phyloP scores from a whole-genome alignment of 352 stramenopile genomes.

The Globisporangium cederbergense region DNA sequence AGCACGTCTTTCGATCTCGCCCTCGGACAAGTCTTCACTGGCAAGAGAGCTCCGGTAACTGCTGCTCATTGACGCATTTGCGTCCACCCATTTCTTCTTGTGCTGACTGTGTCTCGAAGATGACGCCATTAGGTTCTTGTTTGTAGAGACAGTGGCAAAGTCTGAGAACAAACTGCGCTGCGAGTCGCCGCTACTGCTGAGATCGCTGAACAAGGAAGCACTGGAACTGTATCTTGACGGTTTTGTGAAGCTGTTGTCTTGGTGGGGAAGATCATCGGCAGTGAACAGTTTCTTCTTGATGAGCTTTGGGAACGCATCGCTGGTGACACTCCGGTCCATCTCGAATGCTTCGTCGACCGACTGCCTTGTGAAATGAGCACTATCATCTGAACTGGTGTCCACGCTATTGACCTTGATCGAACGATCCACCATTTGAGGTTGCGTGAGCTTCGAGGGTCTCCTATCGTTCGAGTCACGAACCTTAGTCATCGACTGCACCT shows the following conservation, averaged over 20 bases:
- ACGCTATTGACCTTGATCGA: not conserved
- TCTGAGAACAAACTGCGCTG: conserved; percentile 3
- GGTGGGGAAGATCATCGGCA: not conserved
- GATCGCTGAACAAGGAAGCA: not conserved
- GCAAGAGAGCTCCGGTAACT: conserved; percentile 26
- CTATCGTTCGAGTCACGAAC: not conserved
- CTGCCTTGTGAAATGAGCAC: not conserved
- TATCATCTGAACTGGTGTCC: not conserved
- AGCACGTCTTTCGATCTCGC: conserved; percentile 26
- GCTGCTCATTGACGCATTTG: conserved; percentile 4
- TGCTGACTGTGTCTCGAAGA: not conserved
- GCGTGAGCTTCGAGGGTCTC: not conserved
- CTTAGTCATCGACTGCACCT: not conserved
- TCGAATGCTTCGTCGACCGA: not conserved
- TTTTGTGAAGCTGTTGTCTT: not conserved
- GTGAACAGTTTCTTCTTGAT: conserved; percentile 1
- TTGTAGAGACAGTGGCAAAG: not conserved
- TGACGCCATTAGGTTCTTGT: not conserved
- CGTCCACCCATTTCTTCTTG: not conserved
- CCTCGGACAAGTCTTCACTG: conserved; percentile 43
- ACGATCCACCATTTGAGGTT: not conserved
- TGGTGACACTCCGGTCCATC: too few relatives aligned
- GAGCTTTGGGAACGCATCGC: not conserved
- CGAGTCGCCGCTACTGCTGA: conserved; percentile 3
- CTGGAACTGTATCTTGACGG: not conserved